A percentile compares a stretch with the other conserved stretches of the same genome.
phyloP scores from a whole-genome alignment of 768 basidiomycete species.

The Hydnomerulius pinastri region DNA sequence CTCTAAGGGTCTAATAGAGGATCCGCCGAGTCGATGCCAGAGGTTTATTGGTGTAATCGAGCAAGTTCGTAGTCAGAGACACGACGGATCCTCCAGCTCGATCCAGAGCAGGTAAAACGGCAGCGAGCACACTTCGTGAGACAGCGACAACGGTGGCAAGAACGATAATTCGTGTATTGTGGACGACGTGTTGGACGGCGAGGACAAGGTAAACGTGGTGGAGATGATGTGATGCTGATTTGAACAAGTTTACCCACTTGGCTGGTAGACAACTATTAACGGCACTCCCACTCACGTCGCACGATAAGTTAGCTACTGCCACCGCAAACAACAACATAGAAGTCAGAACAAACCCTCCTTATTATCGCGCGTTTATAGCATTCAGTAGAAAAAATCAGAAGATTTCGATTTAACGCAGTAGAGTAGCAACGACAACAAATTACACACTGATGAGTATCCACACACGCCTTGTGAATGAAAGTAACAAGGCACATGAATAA shows the following conservation, averaged over 20 bases:
- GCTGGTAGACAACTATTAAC: constrained; percentile 18
- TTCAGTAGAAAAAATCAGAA: not conserved
- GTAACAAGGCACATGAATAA: not conserved
- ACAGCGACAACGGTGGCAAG: not conserved
- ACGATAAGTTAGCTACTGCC: too few species aligned
- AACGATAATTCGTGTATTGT: constrained; percentile 5
- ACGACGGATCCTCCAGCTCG: constrained; percentile 49
- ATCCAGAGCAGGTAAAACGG: not conserved
- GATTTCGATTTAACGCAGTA: not conserved
- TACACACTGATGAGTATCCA: not conserved
- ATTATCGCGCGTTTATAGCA: not conserved
- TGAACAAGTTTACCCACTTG: constrained; percentile 1
- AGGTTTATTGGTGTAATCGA: constrained; percentile 40
- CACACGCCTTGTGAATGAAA: not conserved
- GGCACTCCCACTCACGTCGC: constrained; percentile 14
- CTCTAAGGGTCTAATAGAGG: constrained; percentile 33
- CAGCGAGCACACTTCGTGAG: constrained; percentile 5
- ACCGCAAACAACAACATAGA: too few species aligned
- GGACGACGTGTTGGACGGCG: constrained; percentile 16
- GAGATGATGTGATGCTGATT: too few species aligned
- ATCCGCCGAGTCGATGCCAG: constrained; percentile 55
- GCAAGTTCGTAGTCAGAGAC: constrained; percentile 39
- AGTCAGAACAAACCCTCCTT: too few species aligned
- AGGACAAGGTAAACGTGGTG: constrained; percentile 11
- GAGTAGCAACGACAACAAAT: constrained; percentile 15